phyloP scores from a whole-genome alignment of 2,329 filamentous ascomycete genomes.

The Beauveria sp. region DNA sequence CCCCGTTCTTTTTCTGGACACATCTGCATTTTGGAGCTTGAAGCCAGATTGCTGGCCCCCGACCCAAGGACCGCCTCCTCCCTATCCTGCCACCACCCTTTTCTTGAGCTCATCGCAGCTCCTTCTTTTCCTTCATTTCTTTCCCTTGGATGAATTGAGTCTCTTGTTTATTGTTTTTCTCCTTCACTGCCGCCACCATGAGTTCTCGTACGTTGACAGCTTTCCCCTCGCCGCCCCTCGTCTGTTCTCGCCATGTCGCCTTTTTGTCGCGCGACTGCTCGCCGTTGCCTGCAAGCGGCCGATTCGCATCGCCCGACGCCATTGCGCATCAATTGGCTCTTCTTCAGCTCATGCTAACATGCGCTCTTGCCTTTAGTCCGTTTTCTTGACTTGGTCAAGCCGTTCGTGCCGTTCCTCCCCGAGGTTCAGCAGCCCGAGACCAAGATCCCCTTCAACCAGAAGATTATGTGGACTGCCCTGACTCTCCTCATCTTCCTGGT shows the following conservation, averaged over 20 bases:
- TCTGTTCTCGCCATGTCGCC: neutral
- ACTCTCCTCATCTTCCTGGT: conserved; percentile 98
- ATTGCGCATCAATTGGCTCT: conserved; percentile 18
- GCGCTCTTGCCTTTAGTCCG: conserved; percentile 56
- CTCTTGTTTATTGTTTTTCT: conserved; percentile 26
- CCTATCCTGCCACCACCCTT: conserved; percentile 23
- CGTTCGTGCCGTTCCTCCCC: conserved; percentile 97
- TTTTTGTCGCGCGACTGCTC: conserved; percentile 6
- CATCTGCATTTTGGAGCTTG: conserved; percentile 35
- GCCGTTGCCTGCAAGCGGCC: conserved; percentile 15
- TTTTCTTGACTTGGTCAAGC: conserved; percentile 99
- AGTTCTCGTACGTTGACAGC: conserved; percentile 43
- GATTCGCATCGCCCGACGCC: conserved; percentile 16
- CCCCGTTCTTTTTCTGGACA: conserved; percentile 33
- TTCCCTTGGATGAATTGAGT: conserved; percentile 33
- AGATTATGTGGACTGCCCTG: conserved; percentile 90
- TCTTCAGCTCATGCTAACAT: conserved; percentile 20
- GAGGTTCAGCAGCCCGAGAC: conserved; percentile 98
- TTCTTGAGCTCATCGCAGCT: conserved; percentile 32
- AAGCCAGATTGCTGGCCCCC: conserved; percentile 35
- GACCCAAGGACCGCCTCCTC: conserved; percentile 26
- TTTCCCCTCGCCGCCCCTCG: neutral
- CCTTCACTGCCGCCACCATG: conserved; percentile 35
- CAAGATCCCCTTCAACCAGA: conserved; percentile 98
- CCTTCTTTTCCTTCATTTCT: conserved; percentile 26